A percentile compares a stretch with the other conserved stretches of the same genome.
These are phyloP conservation scores for Fusarium tupiense DNA, from an alignment of 2,329 filamentous ascomycete species.

Conservation along the genomic window DNA sequence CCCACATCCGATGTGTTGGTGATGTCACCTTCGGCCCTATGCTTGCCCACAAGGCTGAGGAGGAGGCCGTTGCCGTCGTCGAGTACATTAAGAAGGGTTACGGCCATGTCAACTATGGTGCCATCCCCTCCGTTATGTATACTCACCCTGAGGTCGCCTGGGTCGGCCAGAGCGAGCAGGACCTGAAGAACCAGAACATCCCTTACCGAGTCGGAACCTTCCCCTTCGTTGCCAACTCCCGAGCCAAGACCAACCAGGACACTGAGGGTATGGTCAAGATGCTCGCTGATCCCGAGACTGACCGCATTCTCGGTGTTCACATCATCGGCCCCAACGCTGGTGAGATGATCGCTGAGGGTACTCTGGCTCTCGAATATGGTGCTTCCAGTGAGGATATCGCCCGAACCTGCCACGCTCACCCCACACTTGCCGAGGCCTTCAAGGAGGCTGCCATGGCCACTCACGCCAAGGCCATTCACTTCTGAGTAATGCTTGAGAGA, in stretches of 20 bases:
- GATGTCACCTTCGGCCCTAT: constrained; percentile 98
- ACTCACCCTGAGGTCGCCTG: constrained; percentile 98
- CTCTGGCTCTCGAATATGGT: constrained; percentile 94
- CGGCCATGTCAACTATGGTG: constrained; percentile 98
- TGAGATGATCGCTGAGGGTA: constrained; percentile 99
- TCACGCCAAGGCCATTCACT: constrained; percentile 95
- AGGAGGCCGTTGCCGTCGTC: constrained; percentile 92
- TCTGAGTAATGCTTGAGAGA: constrained; percentile 60
- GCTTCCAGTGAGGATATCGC: constrained; percentile 95
- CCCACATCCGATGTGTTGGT: constrained; percentile 96
- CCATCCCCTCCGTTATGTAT: constrained; percentile 99
- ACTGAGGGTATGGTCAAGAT: constrained; percentile 98
- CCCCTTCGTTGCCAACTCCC: constrained; percentile 97
- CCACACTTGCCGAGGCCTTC: constrained; percentile 95
- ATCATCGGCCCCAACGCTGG: constrained; percentile 96
- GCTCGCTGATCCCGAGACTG: constrained; percentile 93
- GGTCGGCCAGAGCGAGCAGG: constrained; percentile 97
- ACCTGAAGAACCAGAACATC: constrained; percentile 88
- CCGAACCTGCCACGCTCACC: constrained; percentile 95
- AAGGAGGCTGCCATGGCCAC: constrained; percentile 99
- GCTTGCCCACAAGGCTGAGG: constrained; percentile 99
- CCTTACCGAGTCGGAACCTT: constrained; percentile 95
- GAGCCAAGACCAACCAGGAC: constrained; percentile 98
- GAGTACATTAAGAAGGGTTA: constrained; percentile 99
- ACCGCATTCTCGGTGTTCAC: constrained; percentile 93